Evolutionary conservation across 768 basidiomycete genomes (phyloP).

Genomic region (Rhizopogon rudus): DNA sequence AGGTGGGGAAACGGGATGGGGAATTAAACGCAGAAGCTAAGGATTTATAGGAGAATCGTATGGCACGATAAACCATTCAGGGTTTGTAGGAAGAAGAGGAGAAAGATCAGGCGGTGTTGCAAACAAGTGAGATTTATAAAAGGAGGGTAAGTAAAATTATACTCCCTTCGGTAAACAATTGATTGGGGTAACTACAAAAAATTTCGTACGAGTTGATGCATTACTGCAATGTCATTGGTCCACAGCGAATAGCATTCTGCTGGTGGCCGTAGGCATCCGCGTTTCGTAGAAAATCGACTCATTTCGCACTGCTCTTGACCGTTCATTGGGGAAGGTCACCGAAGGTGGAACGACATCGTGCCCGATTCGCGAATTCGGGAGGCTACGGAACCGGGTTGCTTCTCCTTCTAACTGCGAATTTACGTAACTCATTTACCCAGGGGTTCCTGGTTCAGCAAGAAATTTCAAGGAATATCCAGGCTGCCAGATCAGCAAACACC

Average conservation of each 20-base stretch:
- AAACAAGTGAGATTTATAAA: too few relatives aligned
- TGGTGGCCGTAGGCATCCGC: background rate
- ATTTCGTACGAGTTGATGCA: background rate
- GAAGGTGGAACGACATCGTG: background rate
- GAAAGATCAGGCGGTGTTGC: background rate
- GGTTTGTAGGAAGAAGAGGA: background rate
- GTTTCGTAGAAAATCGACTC: conserved; percentile 3
- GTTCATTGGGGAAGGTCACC: background rate
- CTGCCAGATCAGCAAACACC: too few relatives aligned
- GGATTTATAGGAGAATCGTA: conserved; percentile 7
- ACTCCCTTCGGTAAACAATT: too few relatives aligned
- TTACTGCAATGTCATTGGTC: conserved; percentile 1
- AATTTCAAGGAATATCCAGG: too few relatives aligned
- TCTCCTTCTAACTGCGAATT: too few relatives aligned
- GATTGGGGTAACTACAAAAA: background rate
- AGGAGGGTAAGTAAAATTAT: too few relatives aligned
- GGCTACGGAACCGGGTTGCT: too few relatives aligned
- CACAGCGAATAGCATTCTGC: background rate
- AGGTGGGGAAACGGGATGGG: conserved; percentile 8
- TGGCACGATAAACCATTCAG: conserved; percentile 1
- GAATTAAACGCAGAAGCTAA: conserved; percentile 5
- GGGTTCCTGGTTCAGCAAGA: too few relatives aligned
- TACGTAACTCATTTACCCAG: too few relatives aligned
- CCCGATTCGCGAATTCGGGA: too few relatives aligned
- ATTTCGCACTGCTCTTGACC: background rate